phyloP scores from a whole-genome alignment of 2,329 filamentous ascomycete species.

The Lasiodiplodia sp. region DNA sequence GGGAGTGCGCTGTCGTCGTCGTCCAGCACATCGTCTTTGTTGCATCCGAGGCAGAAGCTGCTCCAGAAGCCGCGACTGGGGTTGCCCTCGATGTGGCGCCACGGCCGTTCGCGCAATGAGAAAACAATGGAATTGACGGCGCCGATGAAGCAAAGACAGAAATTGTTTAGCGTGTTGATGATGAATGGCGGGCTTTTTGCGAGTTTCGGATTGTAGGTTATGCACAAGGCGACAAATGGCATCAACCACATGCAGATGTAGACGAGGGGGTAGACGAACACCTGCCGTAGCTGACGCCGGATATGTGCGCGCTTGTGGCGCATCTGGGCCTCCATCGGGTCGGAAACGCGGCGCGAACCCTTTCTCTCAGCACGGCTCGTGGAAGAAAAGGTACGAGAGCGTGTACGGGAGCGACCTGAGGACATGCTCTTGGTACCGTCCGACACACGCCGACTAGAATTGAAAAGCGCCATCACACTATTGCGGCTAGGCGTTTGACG shows the following conservation, averaged over 20 bases:
- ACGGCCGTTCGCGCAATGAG: constrained; percentile 73
- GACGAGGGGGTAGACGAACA: constrained; percentile 78
- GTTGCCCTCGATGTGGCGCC: constrained; percentile 62
- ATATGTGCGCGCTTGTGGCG: constrained; percentile 60
- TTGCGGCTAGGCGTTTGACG: not conserved
- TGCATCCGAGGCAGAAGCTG: constrained; percentile 35
- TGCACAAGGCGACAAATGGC: constrained; percentile 71
- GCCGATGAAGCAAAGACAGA: constrained; percentile 71
- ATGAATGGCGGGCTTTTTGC: constrained; percentile 62
- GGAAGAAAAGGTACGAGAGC: constrained; percentile 8
- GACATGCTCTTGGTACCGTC: not conserved
- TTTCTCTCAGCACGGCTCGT: not conserved
- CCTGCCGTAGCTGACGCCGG: constrained; percentile 70
- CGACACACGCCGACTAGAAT: not conserved
- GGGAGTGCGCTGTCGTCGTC: no score
- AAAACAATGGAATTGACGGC: constrained; percentile 74
- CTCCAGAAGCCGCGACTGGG: constrained; percentile 52
- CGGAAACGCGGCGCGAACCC: not conserved
- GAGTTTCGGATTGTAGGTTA: constrained; percentile 63
- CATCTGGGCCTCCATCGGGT: constrained; percentile 13
- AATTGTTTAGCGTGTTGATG: constrained; percentile 62
- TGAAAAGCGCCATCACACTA: not conserved
- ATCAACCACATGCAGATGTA: constrained; percentile 77
- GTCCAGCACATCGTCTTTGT: not conserved
- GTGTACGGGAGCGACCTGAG: not conserved